Conservation (phyloP, 169 alveolate genomes). For the Plasmodium coatneyi region DNA sequence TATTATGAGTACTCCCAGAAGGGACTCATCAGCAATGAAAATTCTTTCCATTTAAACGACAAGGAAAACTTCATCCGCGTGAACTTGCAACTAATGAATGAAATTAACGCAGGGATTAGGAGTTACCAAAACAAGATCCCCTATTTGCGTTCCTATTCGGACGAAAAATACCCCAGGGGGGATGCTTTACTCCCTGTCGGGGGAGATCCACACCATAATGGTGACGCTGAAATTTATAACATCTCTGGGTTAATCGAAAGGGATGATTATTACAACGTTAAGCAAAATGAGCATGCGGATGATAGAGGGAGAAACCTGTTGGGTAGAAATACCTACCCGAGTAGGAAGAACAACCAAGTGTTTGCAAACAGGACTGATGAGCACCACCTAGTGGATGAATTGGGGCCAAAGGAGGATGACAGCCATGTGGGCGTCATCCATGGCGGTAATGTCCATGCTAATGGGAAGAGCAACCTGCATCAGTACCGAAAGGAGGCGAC, state of each 20-base stretch:
- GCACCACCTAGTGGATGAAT: background rate
- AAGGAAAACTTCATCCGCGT: constrained; percentile 18
- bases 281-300: background rate
- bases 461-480: constrained; percentile 3
- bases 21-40: constrained; percentile 37
- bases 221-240: constrained; percentile 1
- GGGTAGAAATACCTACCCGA: constrained; percentile 9
- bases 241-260: constrained; percentile 4
- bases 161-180: background rate
- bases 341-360: background rate
- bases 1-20: constrained; percentile 56
- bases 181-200: background rate
- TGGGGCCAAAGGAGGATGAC: constrained; percentile 14
- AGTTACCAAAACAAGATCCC: constrained; percentile 31
- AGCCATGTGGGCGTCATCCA: background rate
- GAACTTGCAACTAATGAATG: constrained; percentile 54
- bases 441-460: background rate
- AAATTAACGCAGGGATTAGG: constrained; percentile 39
- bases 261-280: constrained; percentile 19
- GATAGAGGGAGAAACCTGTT: background rate
- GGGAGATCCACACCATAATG: background rate
- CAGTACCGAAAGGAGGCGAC: constrained; percentile 26
- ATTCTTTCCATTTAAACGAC: constrained; percentile 33
- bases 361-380: constrained; percentile 1
- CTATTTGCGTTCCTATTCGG: constrained; percentile 4